Evolutionary conservation across 2,329 filamentous ascomycete species (phyloP).

Genomic region (Hymenoscyphus linearis): DNA sequence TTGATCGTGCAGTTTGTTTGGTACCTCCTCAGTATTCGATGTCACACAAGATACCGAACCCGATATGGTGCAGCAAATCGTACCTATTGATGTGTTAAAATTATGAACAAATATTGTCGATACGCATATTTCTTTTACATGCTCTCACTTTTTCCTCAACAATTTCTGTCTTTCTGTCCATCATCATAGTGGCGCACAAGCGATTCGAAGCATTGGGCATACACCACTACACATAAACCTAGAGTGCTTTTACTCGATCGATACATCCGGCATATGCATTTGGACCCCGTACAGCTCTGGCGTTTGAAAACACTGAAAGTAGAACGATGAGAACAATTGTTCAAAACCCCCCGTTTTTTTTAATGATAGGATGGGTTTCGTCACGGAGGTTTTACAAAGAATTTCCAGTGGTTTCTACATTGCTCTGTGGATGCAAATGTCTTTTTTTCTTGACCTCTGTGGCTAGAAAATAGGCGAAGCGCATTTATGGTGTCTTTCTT

Average conservation of each 20-base stretch:
- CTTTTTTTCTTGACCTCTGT: not conserved
- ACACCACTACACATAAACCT: slow-evolving; percentile 9
- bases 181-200: slow-evolving; percentile 23
- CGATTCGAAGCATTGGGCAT: slow-evolving; percentile 25
- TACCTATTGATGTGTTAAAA: slow-evolving; percentile 22
- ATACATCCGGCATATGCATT: slow-evolving; percentile 17
- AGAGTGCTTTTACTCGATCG: slow-evolving; percentile 13
- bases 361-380: slow-evolving; percentile 25
- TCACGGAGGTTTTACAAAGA: not conserved
- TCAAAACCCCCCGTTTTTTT: slow-evolving; percentile 12
- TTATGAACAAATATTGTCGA: slow-evolving; percentile 24
- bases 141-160: slow-evolving; percentile 9
- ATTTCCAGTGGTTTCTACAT: not conserved
- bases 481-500: not conserved
- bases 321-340: slow-evolving; percentile 11
- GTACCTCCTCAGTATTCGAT: not conserved
- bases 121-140: slow-evolving; percentile 25
- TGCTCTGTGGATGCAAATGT: slow-evolving; percentile 1
- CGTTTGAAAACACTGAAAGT: slow-evolving; percentile 19
- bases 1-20: slow-evolving; percentile 4
- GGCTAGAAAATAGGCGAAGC: not conserved
- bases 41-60: not conserved
- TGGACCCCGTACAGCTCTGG: slow-evolving; percentile 18
- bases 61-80: not conserved
- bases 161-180: slow-evolving; percentile 20